Evolutionary conservation across 2,329 filamentous ascomycete genomes (phyloP), one percentile per base, ranked within the genome.

Genomic region (Pezicula carpinea): DNA sequence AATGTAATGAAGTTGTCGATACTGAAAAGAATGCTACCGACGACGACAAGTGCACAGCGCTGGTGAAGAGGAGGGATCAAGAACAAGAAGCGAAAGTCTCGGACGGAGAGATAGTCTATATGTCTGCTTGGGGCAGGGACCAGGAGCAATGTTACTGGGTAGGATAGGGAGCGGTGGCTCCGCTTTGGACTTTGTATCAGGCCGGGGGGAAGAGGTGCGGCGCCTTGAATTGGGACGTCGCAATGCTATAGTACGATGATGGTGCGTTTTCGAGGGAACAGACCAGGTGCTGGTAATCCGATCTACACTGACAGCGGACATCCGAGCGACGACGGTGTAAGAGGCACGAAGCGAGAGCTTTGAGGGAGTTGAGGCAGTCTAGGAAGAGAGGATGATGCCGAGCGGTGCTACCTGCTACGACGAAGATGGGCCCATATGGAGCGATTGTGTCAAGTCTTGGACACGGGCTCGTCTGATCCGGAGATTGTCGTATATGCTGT

Each of bases 21-120:
- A 72, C 70, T 65, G 70, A 67, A 76, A 75, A 70, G 69, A 76
- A 70, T 66, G 70, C 63, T 74, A 75, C 71, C 70, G 71, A 75
- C 70, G 48, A 59, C 68, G 66, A 66, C 69, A 68, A 73, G 70
- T 72, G 70, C 69, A 69, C 71, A 72, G 71, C 69, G 35, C 69
- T 70, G 38, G 36, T 33, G 38, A 41, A 40, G 44, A 33, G 38
- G 43, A 52, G 42, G 40, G 38, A 36, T 33, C 35, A 45, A 22
- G 38, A 34, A 21, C n/a, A 23, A 21, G 44, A 29, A 23, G 17
- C 19, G 35, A 39, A 29, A 39, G 41, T 18, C 38, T 26, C 38
- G 38, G 26, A 19, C 38, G 52, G 47, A 48, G 46, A 29, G 49
- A 53, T 53, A 64, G 56, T 59, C 66, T 70, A 70, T 70, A 70